Conservation (phyloP, 2,329 filamentous ascomycete species). For the Penicillium sp. region DNA sequence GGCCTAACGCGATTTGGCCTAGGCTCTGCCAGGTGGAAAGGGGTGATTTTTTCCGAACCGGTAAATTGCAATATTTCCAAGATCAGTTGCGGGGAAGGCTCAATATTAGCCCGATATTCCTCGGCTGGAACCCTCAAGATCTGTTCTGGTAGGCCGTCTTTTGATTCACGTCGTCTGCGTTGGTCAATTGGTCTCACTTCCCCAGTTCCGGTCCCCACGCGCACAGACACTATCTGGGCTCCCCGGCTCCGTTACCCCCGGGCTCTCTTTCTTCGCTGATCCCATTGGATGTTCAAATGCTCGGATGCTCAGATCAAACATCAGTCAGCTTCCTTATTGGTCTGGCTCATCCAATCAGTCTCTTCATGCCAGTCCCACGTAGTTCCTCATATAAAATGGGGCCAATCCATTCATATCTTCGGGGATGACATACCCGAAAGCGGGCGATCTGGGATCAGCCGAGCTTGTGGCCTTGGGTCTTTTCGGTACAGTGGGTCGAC, state of each 20-base stretch:
- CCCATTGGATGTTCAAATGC: not conserved
- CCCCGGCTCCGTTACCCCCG: not conserved
- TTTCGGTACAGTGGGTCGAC: not conserved
- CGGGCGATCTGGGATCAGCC: not conserved
- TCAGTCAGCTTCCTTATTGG: not conserved
- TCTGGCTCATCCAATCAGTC: not conserved
- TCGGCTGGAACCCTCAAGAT: not conserved
- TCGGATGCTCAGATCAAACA: not conserved
- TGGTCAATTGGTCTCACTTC: not conserved
- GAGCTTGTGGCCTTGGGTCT: not conserved
- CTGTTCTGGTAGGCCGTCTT: not conserved
- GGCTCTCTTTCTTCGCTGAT: not conserved
- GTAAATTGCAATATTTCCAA: not conserved
- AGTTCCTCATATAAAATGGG: not conserved
- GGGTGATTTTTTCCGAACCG: not conserved
- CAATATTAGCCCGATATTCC: not conserved
- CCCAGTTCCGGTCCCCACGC: not conserved
- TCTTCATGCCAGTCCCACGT: not conserved
- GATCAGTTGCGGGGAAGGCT: not conserved
- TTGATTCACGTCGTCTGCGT: too few species aligned
- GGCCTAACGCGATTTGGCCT: not conserved
- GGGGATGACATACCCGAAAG: not conserved
- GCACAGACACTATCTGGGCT: not conserved
- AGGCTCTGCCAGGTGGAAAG: not conserved
- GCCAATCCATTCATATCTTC: not conserved